These are phyloP conservation scores for Poronia punctata DNA, from an alignment of 495 filamentous ascomycete genomes.

Conservation along the genomic window DNA sequence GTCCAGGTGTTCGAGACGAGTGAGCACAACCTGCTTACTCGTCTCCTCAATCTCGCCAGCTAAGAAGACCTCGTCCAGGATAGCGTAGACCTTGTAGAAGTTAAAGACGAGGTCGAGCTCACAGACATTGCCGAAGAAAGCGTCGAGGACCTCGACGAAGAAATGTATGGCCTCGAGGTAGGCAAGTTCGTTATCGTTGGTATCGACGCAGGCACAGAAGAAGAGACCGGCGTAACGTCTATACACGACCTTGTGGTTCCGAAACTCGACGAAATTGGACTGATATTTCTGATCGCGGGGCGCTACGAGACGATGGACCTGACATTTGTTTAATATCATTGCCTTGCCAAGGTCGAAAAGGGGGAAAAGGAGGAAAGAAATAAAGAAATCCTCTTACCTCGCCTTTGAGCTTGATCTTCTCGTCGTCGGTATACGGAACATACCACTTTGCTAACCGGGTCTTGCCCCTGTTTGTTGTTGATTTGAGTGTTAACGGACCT, in stretches of 20 bases:
- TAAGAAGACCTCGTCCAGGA: constrained; percentile 92
- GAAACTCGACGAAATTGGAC: constrained; percentile 97
- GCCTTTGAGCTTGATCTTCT: constrained; percentile 94
- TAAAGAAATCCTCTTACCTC: constrained; percentile 43
- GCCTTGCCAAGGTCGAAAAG: no score
- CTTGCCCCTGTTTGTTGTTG: constrained; percentile 72
- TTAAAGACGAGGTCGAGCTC: constrained; percentile 99
- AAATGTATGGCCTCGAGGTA: constrained; percentile 98
- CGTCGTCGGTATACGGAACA: constrained; percentile 92
- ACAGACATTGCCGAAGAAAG: constrained; percentile 98
- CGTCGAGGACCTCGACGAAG: constrained; percentile 96
- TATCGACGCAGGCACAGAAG: constrained; percentile 98
- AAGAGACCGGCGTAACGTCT: constrained; percentile 94
- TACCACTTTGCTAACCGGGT: constrained; percentile 99
- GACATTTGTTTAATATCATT: no score
- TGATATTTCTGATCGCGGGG: constrained; percentile 99
- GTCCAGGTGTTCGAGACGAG: constrained; percentile 88
- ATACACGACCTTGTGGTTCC: constrained; percentile 90
- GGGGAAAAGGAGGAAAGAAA: no score
- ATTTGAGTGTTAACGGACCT: not conserved
- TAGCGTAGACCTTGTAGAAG: constrained; percentile 88
- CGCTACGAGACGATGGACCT: constrained; percentile 95
- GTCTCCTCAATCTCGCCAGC: constrained; percentile 98
- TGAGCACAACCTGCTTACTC: constrained; percentile 94
- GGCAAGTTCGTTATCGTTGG: constrained; percentile 96